These are phyloP conservation scores for Linnemannia zychae DNA, from an alignment of 192 early-diverging fungal species.

Conservation along the genomic window DNA sequence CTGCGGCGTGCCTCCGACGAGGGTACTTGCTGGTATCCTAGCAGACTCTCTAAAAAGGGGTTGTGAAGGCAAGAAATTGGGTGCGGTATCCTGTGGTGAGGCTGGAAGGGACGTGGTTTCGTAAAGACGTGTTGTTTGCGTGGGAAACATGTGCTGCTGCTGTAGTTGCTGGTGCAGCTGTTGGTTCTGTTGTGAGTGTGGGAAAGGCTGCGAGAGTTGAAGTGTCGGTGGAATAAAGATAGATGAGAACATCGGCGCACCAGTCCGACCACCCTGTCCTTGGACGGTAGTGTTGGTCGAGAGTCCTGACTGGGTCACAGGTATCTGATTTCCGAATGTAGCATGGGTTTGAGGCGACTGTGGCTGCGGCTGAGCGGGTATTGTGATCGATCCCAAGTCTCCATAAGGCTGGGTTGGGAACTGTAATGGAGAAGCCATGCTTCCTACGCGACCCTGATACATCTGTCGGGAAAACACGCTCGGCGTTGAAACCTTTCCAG, in stretches of 20 bases:
- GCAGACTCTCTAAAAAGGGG: conserved; percentile 3
- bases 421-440: conserved; percentile 13
- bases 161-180: neutral
- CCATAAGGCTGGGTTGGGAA: conserved; percentile 18
- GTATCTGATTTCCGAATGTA: neutral
- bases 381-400: conserved; percentile 17
- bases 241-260: conserved; percentile 5
- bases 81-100: conserved; percentile 26
- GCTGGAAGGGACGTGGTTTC: conserved; percentile 36
- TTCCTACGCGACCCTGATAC: neutral
- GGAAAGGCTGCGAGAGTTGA: conserved; percentile 11
- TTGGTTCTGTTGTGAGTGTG: conserved; percentile 14
- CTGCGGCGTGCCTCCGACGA: neutral
- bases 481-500: conserved; percentile 10
- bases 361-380: conserved; percentile 20
- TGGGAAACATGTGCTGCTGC: neutral
- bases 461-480: conserved; percentile 16
- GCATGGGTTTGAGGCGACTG: conserved; percentile 7
- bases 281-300: neutral
- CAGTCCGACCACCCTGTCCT: neutral
- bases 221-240: conserved; percentile 33
- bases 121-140: conserved; percentile 3
- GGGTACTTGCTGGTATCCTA: conserved; percentile 8
- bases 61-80: conserved; percentile 10
- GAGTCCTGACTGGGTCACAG: neutral